phyloP scores from a whole-genome alignment of 2,329 filamentous ascomycete genomes.

The Verticillium zaregamsianum region DNA sequence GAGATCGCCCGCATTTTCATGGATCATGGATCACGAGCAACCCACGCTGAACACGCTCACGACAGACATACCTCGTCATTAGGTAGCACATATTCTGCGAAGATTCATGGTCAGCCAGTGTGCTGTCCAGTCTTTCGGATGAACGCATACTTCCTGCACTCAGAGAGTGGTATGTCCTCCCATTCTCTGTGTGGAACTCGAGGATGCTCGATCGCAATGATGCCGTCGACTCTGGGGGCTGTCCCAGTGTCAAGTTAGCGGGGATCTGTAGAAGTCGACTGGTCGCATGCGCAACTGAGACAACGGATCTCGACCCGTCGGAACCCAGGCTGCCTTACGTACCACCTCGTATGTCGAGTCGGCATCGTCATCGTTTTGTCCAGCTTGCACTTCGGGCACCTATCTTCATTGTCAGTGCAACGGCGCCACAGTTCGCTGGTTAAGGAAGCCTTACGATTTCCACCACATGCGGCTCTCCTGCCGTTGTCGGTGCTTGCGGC shows the following conservation, averaged over 20 bases:
- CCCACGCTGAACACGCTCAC: slow-evolving; percentile 4
- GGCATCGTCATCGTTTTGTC: slow-evolving; percentile 7
- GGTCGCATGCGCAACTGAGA: slow-evolving; percentile 9
- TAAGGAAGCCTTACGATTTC: background rate
- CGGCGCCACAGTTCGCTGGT: background rate
- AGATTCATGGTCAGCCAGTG: background rate
- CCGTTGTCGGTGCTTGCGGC: background rate
- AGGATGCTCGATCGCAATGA: slow-evolving; percentile 14
- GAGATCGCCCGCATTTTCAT: background rate
- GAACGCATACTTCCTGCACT: slow-evolving; percentile 22
- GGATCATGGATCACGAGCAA: background rate
- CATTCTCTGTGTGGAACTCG: slow-evolving; percentile 25
- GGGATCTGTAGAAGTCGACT: slow-evolving; percentile 13
- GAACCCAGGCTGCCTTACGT: slow-evolving; percentile 4
- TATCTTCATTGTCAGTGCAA: background rate
- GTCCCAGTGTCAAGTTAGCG: background rate
- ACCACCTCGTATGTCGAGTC: slow-evolving; percentile 25
- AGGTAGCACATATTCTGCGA: background rate
- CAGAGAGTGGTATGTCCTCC: slow-evolving; percentile 29
- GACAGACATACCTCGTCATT: background rate
- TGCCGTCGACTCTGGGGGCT: background rate
- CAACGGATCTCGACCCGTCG: background rate
- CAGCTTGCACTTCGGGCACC: background rate
- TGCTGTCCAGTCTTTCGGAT: too few species aligned
- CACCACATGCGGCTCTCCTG: background rate